These are phyloP conservation scores for Phyllostachys edulis DNA, from an alignment of 176 grass and related monocot genomes.

Conservation along the genomic window DNA sequence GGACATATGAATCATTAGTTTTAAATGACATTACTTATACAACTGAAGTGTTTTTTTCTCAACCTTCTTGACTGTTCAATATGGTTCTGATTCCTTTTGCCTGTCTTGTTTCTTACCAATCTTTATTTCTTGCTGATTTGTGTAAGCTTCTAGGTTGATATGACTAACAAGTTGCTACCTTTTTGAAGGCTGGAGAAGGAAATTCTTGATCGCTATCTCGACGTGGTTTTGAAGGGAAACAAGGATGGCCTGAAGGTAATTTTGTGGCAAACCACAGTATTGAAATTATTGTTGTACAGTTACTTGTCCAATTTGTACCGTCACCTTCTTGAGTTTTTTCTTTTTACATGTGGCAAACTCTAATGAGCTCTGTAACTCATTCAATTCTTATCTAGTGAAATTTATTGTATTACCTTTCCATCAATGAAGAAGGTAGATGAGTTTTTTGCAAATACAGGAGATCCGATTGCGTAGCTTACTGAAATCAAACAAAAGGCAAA, in stretches of 20 bases:
- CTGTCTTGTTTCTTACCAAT: background rate
- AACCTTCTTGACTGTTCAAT: conserved; percentile 7
- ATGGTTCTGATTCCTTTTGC: background rate
- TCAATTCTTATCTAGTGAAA: background rate
- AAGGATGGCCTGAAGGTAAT: conserved; percentile 89
- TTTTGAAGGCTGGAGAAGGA: conserved; percentile 82
- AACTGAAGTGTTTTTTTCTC: background rate
- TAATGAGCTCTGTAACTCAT: background rate
- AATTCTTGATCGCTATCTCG: conserved; percentile 93
- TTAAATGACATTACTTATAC: background rate
- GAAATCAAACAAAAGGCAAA: background rate
- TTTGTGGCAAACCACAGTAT: background rate
- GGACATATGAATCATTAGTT: background rate
- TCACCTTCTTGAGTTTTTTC: background rate
- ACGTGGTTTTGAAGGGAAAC: conserved; percentile 90
- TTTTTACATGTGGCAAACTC: background rate
- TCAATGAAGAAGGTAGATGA: background rate
- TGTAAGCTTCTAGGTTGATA: conserved; percentile 21
- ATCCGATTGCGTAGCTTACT: conserved; percentile 6
- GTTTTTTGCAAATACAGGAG: conserved; percentile 2
- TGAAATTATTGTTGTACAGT: conserved; percentile 2
- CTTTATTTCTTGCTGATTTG: background rate
- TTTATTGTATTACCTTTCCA: background rate
- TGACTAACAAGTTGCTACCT: conserved; percentile 16
- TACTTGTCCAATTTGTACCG: background rate